phyloP scores from a whole-genome alignment of 129 eudicot species.

The Pseudognaphalium luteoalbum region DNA sequence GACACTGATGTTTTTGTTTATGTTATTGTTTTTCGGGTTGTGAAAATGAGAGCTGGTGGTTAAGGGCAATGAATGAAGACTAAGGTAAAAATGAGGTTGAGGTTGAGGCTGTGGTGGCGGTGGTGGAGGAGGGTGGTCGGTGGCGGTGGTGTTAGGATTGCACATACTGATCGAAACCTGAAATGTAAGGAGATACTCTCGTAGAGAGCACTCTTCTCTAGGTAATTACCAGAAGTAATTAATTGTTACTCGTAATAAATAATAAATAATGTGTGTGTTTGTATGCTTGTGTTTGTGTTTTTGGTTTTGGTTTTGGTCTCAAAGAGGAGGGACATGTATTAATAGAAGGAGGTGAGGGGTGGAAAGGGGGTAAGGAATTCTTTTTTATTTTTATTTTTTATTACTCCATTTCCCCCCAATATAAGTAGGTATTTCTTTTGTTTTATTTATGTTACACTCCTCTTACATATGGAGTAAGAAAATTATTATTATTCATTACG shows the following conservation, averaged over 20 bases:
- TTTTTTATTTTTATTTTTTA: constrained; percentile 1
- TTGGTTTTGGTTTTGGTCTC: constrained; percentile 37
- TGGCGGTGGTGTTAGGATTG: constrained; percentile 43
- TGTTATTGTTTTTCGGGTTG: background rate
- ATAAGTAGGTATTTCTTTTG: too few relatives aligned
- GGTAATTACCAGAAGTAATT: too few relatives aligned
- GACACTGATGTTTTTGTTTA: background rate
- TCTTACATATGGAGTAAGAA: background rate
- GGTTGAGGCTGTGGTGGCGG: constrained; percentile 25
- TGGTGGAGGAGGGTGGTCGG: constrained; percentile 22
- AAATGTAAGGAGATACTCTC: constrained; percentile 53
- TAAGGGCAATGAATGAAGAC: constrained; percentile 33
- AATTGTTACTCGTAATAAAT: too few relatives aligned
- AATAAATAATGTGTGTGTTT: constrained; percentile 21
- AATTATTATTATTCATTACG: too few relatives aligned
- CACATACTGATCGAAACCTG: constrained; percentile 43
- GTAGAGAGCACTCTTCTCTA: constrained; percentile 49
- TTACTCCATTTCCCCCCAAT: too few relatives aligned
- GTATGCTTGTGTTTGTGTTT: constrained; percentile 8
- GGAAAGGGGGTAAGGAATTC: constrained; percentile 30
- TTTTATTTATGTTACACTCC: background rate
- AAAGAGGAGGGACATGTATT: constrained; percentile 38
- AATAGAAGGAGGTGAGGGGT: constrained; percentile 38
- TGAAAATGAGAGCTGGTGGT: constrained; percentile 12
- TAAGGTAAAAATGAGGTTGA: constrained; percentile 38